These are phyloP conservation scores for Penicillium turbatum DNA, from an alignment of 495 filamentous ascomycete species.

Conservation along the genomic window DNA sequence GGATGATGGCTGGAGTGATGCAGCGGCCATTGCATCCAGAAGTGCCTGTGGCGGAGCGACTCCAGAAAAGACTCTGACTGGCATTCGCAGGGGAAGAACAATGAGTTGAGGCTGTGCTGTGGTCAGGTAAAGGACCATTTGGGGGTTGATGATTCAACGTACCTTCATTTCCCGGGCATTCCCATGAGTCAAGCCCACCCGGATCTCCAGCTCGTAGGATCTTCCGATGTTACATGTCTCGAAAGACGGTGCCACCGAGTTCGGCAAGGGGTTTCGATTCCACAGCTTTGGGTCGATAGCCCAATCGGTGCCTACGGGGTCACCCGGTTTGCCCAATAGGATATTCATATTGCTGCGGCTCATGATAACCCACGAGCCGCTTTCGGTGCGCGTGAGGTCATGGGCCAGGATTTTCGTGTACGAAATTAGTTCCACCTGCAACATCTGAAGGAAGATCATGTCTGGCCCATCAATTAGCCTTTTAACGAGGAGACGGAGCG, in stretches of 20 bases:
- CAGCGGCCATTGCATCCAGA: conserved; percentile 59
- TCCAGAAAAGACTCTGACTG: conserved; percentile 81
- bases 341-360: conserved; percentile 64
- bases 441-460: conserved; percentile 64
- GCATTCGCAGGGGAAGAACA: conserved; percentile 71
- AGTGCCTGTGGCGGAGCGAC: conserved; percentile 77
- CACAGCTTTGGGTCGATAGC: conserved; percentile 64
- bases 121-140: conserved; percentile 13
- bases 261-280: conserved; percentile 66
- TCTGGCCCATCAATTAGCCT: conserved; percentile 63
- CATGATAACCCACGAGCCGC: conserved; percentile 62
- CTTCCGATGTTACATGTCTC: conserved; percentile 83
- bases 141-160: conserved; percentile 12
- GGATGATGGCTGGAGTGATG: conserved; percentile 29
- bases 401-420: conserved; percentile 74
- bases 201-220: conserved; percentile 76
- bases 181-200: conserved; percentile 66
- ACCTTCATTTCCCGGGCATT: conserved; percentile 49
- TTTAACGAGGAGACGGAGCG: conserved; percentile 71
- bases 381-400: conserved; percentile 61
- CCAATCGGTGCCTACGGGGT: conserved; percentile 60
- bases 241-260: conserved; percentile 80
- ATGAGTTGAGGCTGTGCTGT: conserved; percentile 57
- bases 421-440: conserved; percentile 79
- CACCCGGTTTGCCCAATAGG: conserved; percentile 53